Base-by-base conservation (phyloP, 176 grass and related monocot species). In the Stipa capillata region DNA sequence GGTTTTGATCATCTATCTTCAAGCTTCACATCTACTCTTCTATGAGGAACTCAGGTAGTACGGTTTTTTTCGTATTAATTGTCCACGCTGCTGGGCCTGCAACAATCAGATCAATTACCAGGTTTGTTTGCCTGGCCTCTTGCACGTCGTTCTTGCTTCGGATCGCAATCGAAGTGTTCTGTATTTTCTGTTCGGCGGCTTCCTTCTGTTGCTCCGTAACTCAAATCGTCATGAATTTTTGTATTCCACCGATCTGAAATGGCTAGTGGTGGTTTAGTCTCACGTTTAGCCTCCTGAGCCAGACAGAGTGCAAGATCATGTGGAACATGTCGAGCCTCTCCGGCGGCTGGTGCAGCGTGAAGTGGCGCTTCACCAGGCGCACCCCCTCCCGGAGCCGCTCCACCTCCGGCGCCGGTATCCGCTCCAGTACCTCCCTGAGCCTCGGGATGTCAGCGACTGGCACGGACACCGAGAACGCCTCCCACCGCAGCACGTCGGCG, bases 301-400 rank as follows among this genome's bases (percentile, higher is more conserved):
- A 90, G 4, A 97, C 82, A 4, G 93, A 97, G 24, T 92, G 93
- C 65, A 92, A 37, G n/a, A 97, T 97, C 94, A 97, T 93, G 14
- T 93, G 42, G 45, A 93, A 97, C 78, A 91, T 85, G 49, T 97
- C 94, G 2, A 97, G 52, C 76, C 83, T 86, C 73, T 83, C 18
- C 4, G 90, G 79, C 31, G 94, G 88, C 29, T 91, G 81, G 29
- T 74, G 65, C 23, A 91, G 65, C 68, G 69, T n/a, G 69, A 97
- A 93, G 66, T 97, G 94, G 1, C 28, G 68, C 86, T 85, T 93
- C 73, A 87, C 94, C 8, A 82, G 80, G 47, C 72, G 78, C 53
- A 91, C 73, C 0, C 90, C 88, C 0, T 58, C 80, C 50, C 27
- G 85, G 15, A 97, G 58, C 60, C 83, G 24, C 83, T 88, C 80